Conservation (phyloP, 345 rosid genomes). For the Cochlearia excelsa region DNA sequence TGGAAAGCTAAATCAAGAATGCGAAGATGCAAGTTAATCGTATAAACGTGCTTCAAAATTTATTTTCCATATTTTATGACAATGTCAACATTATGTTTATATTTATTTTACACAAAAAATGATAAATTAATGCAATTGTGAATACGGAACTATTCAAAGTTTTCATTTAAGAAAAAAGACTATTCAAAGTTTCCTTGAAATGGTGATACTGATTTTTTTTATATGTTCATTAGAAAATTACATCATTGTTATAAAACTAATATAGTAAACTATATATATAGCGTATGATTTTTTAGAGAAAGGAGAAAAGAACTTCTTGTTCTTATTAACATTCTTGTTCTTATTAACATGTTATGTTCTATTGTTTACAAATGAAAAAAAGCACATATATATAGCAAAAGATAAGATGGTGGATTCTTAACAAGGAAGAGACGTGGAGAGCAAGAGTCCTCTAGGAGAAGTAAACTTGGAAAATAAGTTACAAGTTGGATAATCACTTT, state of each 20-base stretch:
- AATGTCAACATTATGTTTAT: constrained; percentile 32
- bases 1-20: constrained; percentile 10
- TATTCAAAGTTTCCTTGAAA: constrained; percentile 10
- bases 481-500: too few relatives aligned
- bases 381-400: too few relatives aligned
- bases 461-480: too few relatives aligned
- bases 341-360: too few relatives aligned
- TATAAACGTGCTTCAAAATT: constrained; percentile 24
- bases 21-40: constrained; percentile 26
- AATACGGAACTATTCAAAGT: constrained; percentile 26
- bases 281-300: too few relatives aligned
- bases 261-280: too few relatives aligned
- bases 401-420: too few relatives aligned
- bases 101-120: constrained; percentile 1
- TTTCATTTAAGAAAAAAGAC: not conserved
- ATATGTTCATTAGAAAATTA: constrained; percentile 13
- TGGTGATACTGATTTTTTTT: not conserved
- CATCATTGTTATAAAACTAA: not conserved
- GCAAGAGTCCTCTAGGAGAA: too few relatives aligned
- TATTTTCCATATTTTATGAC: constrained; percentile 12
- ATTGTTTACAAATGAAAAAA: too few relatives aligned
- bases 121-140: not conserved
- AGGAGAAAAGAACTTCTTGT: too few relatives aligned
- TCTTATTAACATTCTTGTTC: too few relatives aligned
- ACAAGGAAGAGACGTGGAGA: too few relatives aligned